A percentile compares a stretch with the other conserved stretches of the same genome.
Evolutionary conservation across 805 yeast species (phyloP).

Genomic region (Lachancea sp.): DNA sequence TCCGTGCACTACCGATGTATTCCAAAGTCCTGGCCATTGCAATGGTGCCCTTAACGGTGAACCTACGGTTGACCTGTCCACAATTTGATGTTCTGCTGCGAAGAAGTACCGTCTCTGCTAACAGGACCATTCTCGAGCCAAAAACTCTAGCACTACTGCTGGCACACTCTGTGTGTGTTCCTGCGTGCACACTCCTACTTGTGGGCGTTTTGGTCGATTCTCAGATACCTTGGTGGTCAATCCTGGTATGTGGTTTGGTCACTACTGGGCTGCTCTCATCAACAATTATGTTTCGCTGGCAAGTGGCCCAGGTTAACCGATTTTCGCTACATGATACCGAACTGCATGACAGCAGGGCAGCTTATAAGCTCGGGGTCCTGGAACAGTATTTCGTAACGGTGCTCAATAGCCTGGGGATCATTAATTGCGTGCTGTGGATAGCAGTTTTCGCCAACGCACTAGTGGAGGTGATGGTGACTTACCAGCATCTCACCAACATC

Average conservation of each 20-base stretch:
- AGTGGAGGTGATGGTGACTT: constrained; percentile 31
- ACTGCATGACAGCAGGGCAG: background rate
- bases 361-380: background rate
- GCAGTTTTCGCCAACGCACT: constrained; percentile 31
- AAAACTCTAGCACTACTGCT: constrained; percentile 21
- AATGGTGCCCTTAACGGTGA: constrained; percentile 32
- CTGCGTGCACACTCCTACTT: constrained; percentile 19
- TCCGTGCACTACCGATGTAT: constrained; percentile 19
- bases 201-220: constrained; percentile 18
- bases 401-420: constrained; percentile 19
- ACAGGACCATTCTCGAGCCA: constrained; percentile 16
- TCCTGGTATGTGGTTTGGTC: constrained; percentile 11
- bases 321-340: constrained; percentile 3
- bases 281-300: constrained; percentile 2
- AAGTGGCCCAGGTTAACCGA: background rate
- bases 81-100: constrained; percentile 18
- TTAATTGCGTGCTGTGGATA: constrained; percentile 31
- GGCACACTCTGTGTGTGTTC: constrained; percentile 30
- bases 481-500: constrained; percentile 34
- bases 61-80: constrained; percentile 35
- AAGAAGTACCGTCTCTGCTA: constrained; percentile 15
- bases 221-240: constrained; percentile 8
- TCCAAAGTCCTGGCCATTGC: constrained; percentile 28
- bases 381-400: constrained; percentile 11
- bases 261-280: constrained; percentile 12